Evolutionary conservation across 805 yeast species (phyloP), one percentile per base, ranked within the genome.

Genomic region (Lachancea kluyveri): DNA sequence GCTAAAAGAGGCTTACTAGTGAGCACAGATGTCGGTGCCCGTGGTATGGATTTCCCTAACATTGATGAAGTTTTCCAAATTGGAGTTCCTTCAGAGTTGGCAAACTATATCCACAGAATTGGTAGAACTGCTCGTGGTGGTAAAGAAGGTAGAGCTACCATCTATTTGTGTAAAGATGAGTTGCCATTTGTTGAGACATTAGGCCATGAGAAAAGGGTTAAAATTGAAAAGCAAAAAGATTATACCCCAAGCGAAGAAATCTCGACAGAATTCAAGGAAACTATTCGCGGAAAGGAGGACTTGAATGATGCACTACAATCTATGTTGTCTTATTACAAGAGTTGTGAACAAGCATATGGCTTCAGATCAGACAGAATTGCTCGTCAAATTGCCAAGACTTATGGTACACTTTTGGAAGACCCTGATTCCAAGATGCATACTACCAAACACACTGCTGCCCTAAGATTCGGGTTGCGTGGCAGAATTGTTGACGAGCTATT

Each of bases 71-170:
- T 90, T 31, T 64, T 82, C 46, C 96, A 90, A 64, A 57, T 85
- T 33, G 83, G 90, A 43, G 69, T 78, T n/a, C 84, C 92, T 39
- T 60, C 68, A 28, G 84, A 79, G 36, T 60, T 76, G 15, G 74
- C 88, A n/a, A 79, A 81, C 41, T 87, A 88, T 54, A 76, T 87
- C 37, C 97, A 90, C 62, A 79, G 95, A 59, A 79, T 90, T 51
- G 97, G 97, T 39, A 79, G 97, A 68, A 90, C 96, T 10, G 97
- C 94, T 25, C 77, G 97, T 62, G 94, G 88, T 34, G 96, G 95
- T 35, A 70, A 71, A 37, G 63, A 67, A 15, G 97, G 97, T 41
- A 65, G 69, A 29, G 83, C 95, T 4, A 57, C 74, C 10, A 55
- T 82, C 37, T 77, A 74, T 51, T 48, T 77, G 28, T 64, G 80